A percentile compares a stretch with the other conserved stretches of the same genome.
Evolutionary conservation across 2,329 filamentous ascomycete species (phyloP).

Genomic region (Alternaria alternata): DNA sequence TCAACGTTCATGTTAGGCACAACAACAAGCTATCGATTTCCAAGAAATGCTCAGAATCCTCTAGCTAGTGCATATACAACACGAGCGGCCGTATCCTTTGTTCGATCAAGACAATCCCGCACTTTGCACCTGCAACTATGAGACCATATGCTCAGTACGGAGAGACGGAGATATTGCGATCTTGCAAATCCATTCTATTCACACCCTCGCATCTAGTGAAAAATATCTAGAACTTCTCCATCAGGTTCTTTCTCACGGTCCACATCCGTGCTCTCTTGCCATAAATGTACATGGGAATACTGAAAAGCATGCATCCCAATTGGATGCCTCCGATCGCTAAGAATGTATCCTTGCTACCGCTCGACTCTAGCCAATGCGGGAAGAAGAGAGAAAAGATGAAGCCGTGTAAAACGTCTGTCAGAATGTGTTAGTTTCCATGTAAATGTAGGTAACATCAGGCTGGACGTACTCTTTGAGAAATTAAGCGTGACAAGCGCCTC

Average conservation of each 20-base stretch:
- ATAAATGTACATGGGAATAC: slow-evolving; percentile 93
- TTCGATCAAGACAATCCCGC: not conserved
- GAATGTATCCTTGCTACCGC: slow-evolving; percentile 81
- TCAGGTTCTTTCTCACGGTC: slow-evolving; percentile 85
- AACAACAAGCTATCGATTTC: not conserved
- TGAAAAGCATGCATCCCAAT: slow-evolving; percentile 73
- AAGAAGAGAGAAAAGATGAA: slow-evolving; percentile 84
- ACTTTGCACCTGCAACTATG: not conserved
- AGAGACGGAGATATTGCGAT: not conserved
- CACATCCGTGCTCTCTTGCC: slow-evolving; percentile 93
- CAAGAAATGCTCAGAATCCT: not conserved
- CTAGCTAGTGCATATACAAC: not conserved
- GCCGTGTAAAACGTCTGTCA: slow-evolving; percentile 79
- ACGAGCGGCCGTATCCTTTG: not conserved
- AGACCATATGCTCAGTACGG: not conserved
- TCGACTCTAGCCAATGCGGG: slow-evolving; percentile 72
- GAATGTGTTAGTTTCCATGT: slow-evolving; percentile 13
- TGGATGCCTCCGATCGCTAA: slow-evolving; percentile 87
- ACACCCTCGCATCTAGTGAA: not conserved
- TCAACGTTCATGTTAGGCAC: not conserved
- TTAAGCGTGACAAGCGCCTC: slow-evolving; percentile 95
- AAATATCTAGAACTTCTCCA: slow-evolving; percentile 72
- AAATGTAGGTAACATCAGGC: not conserved
- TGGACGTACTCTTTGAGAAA: slow-evolving; percentile 78
- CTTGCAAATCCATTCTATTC: not conserved